Percentiles rank a stretch among this genome's conserved stretches.
phyloP scores from a whole-genome alignment of 441 rosid species.

The Croton laevigatus region DNA sequence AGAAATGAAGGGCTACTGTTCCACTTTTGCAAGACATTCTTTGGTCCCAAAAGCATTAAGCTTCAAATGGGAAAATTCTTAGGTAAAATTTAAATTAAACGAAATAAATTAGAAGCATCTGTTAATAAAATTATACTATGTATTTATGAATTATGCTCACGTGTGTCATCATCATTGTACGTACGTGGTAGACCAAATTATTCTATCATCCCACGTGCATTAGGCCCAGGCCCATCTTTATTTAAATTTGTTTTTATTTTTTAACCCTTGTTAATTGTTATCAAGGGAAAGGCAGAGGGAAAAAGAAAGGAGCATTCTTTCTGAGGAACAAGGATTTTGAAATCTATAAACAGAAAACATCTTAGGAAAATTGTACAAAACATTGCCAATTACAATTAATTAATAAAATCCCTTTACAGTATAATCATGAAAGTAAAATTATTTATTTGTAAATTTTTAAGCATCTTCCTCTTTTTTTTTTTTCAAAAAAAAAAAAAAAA shows the following conservation, averaged over 20 bases:
- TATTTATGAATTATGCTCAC: conserved; percentile 33
- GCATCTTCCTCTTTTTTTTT: too few species aligned
- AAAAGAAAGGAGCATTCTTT: background rate
- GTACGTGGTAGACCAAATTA: conserved; percentile 40
- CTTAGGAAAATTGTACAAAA: too few species aligned
- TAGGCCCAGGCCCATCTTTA: conserved; percentile 26
- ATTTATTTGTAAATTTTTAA: too few species aligned
- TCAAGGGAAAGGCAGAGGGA: background rate
- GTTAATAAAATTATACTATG: background rate
- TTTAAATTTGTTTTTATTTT: background rate
- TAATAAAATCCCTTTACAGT: too few species aligned
- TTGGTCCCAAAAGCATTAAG: conserved; percentile 30
- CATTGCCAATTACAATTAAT: too few species aligned
- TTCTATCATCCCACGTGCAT: conserved; percentile 30
- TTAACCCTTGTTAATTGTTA: too few species aligned
- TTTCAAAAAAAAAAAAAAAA: too few species aligned
- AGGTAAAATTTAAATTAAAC: background rate
- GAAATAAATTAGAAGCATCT: conserved; percentile 30
- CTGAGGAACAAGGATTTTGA: too few species aligned
- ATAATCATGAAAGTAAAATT: background rate
- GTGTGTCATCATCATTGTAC: conserved; percentile 46
- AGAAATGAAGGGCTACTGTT: conserved; percentile 35
- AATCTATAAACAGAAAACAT: too few species aligned
- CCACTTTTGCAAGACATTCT: conserved; percentile 43
- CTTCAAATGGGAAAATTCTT: background rate